These are phyloP conservation scores for Chlorella sp. DNA, from an alignment of 139 green algal genomes.

Conservation along the genomic window DNA sequence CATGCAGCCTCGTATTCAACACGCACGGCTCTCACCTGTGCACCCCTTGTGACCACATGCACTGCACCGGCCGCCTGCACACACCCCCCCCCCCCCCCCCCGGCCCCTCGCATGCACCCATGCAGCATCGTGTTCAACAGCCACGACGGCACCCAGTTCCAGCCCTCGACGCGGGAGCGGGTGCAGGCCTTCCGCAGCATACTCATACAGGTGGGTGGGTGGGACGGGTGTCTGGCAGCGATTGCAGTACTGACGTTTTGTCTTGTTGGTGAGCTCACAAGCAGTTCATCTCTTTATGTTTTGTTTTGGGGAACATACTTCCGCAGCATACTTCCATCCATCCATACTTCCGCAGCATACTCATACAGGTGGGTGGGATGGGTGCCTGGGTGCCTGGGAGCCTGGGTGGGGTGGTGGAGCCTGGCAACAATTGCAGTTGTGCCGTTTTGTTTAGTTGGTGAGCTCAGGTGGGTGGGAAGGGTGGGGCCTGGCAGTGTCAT, in stretches of 20 bases:
- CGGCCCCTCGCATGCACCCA: background rate
- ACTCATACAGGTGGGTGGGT: conserved; percentile 44
- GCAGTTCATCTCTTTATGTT: too few relatives aligned
- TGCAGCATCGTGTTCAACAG: conserved; percentile 84
- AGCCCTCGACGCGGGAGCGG: conserved; percentile 45
- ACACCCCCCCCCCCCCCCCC: background rate
- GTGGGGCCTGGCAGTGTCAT: too few relatives aligned
- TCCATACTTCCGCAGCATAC: conserved; percentile 70
- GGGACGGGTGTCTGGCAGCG: background rate
- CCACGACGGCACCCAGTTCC: conserved; percentile 73
- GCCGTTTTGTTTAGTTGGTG: too few relatives aligned
- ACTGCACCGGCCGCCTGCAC: background rate
- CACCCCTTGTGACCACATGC: too few relatives aligned
- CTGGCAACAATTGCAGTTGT: background rate
- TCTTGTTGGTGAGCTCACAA: too few relatives aligned
- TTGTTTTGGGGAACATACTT: too few relatives aligned
- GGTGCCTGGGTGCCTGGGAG: too few relatives aligned
- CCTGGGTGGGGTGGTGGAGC: too few relatives aligned
- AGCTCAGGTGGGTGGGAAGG: too few relatives aligned
- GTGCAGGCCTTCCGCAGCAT: conserved; percentile 69
- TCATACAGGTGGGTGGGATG: conserved; percentile 45
- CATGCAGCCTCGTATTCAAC: too few relatives aligned
- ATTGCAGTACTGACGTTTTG: background rate
- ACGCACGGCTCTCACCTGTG: too few relatives aligned
- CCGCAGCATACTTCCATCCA: too few relatives aligned